Evolutionary conservation across 2,329 filamentous ascomycete genomes (phyloP).

Genomic region (Gliomastix tumulicola): DNA sequence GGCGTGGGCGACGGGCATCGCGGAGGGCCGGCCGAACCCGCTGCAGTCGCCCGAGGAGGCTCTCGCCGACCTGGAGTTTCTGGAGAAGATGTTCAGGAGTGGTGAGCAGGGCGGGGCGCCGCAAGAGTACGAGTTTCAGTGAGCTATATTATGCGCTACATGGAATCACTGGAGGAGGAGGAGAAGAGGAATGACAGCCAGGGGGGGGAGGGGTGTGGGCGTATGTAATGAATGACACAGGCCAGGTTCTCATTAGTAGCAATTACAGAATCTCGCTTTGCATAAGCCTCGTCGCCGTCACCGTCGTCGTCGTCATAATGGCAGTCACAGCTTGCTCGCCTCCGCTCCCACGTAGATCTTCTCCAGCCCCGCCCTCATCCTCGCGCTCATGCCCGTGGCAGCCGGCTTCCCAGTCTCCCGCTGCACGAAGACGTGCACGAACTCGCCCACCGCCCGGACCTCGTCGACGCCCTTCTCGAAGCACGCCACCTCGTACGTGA

Average conservation of each 20-base stretch:
- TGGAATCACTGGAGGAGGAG: too few species aligned
- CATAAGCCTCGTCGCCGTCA: too few species aligned
- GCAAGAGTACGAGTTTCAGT: slow-evolving; percentile 31
- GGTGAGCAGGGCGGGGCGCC: slow-evolving; percentile 32
- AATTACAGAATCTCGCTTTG: too few species aligned
- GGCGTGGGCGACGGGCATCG: slow-evolving; percentile 50
- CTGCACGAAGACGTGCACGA: slow-evolving; percentile 86
- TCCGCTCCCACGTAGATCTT: slow-evolving; percentile 35
- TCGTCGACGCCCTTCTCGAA: slow-evolving; percentile 68
- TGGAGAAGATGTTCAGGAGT: slow-evolving; percentile 43
- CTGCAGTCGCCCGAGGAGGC: slow-evolving; percentile 51
- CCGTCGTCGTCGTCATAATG: too few species aligned
- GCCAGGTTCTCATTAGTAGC: too few species aligned
- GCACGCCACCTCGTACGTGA: slow-evolving; percentile 82
- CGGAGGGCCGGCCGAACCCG: slow-evolving; percentile 37
- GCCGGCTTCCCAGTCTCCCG: slow-evolving; percentile 63
- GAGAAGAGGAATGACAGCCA: too few species aligned
- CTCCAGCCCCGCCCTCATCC: slow-evolving; percentile 52
- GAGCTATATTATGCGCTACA: too few species aligned
- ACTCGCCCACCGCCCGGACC: slow-evolving; percentile 79
- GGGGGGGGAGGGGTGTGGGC: too few species aligned
- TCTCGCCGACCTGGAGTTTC: slow-evolving; percentile 52
- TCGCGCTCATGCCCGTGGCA: slow-evolving; percentile 53
- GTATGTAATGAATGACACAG: too few species aligned
- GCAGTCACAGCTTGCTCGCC: slow-evolving; percentile 10